These are phyloP conservation scores for Raphidocelis subcapitata DNA, from an alignment of 139 green algal species.

Conservation along the genomic window DNA sequence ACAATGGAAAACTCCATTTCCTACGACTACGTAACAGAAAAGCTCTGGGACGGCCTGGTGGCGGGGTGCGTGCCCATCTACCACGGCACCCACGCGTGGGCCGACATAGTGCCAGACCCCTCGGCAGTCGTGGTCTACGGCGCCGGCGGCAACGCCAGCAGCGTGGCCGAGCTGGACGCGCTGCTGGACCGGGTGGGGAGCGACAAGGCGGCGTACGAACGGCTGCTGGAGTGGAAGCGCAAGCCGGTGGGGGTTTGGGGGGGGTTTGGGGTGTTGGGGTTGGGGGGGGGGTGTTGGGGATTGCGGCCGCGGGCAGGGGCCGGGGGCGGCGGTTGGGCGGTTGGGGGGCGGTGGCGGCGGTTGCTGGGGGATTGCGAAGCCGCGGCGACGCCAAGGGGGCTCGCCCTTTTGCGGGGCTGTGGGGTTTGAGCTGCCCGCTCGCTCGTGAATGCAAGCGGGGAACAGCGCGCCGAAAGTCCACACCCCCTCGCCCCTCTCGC, in stretches of 20 bases:
- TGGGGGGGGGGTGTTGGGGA: not conserved
- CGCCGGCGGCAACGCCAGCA: not conserved
- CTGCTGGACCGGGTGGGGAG: not conserved
- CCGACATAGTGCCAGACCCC: not conserved
- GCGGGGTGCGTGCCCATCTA: slow-evolving; percentile 12
- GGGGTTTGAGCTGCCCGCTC: not conserved
- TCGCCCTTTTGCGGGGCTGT: too few relatives aligned
- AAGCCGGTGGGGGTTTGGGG: not conserved
- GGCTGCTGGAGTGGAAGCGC: not conserved
- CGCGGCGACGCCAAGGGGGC: not conserved
- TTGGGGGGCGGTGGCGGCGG: too few relatives aligned
- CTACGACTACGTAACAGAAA: slow-evolving; percentile 10
- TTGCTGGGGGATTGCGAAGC: not conserved
- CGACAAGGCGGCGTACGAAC: not conserved
- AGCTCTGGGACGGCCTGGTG: slow-evolving; percentile 8
- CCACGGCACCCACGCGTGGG: not conserved
- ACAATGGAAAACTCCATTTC: slow-evolving; percentile 11
- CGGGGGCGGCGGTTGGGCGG: too few relatives aligned
- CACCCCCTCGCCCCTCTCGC: not conserved
- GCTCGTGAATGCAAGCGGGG: not conserved
- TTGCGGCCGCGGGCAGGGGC: too few relatives aligned
- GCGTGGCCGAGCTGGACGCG: not conserved
- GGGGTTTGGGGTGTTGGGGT: not conserved
- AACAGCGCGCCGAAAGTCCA: too few relatives aligned
- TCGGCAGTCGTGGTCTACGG: not conserved